These are phyloP conservation scores for Hanseniaspora pseudoguilliermondii DNA, from an alignment of 805 yeast species.

Conservation along the genomic window DNA sequence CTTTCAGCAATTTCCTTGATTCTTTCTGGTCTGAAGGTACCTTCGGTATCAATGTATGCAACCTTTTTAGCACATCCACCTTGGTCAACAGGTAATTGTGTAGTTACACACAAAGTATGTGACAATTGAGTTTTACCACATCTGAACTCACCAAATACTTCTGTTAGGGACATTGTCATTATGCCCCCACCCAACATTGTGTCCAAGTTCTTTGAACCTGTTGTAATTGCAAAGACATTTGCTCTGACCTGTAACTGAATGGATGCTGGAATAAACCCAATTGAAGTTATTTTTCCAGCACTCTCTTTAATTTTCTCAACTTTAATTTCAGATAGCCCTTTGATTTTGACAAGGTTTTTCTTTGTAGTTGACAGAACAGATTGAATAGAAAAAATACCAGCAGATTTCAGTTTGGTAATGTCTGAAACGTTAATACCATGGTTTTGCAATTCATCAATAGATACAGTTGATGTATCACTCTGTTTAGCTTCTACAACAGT, in stretches of 20 bases:
- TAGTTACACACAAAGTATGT: conserved; percentile 91
- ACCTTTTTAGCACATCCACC: conserved; percentile 99
- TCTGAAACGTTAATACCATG: conserved; percentile 65
- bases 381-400: conserved; percentile 82
- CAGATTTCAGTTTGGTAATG: conserved; percentile 50
- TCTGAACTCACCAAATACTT: conserved; percentile 91
- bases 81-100: conserved; percentile 89
- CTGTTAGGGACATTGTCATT: conserved; percentile 94
- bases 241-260: conserved; percentile 83
- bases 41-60: conserved; percentile 90
- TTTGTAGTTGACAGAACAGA: conserved; percentile 88
- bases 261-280: conserved; percentile 96
- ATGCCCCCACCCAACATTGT: conserved; percentile 91
- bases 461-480: conserved; percentile 20
- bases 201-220: conserved; percentile 90
- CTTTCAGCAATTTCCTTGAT: conserved; percentile 80
- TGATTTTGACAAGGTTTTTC: conserved; percentile 58
- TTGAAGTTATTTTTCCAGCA: conserved; percentile 76
- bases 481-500: conserved; percentile 15
- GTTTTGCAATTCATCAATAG: conserved; percentile 43
- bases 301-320: conserved; percentile 75
- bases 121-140: conserved; percentile 96
- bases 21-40: conserved; percentile 88
- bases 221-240: conserved; percentile 82
- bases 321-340: conserved; percentile 91